Evolutionary conservation across 2,329 filamentous ascomycete species (phyloP), one percentile per base, ranked within the genome.

Genomic region (Sclerotinia minor): DNA sequence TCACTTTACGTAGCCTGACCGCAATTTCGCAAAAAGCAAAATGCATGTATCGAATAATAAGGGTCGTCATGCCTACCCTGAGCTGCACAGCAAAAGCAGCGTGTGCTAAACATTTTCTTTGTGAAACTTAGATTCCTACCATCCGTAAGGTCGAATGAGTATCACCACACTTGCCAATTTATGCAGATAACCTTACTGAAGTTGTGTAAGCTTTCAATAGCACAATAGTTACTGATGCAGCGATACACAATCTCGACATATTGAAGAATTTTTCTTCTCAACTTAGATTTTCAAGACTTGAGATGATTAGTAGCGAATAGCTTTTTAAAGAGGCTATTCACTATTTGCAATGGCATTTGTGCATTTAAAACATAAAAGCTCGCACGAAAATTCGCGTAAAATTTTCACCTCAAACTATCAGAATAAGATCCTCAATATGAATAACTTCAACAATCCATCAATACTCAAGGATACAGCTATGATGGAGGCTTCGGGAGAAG

Each of bases 311-410:
- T 24, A 44, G 29, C 5, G 9, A 29, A 50, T 60, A 17, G 6
- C 11, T 26, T 19, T 11, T 19, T 1, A 26, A 38, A 50, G 64
- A 44, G 54, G 54, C 54, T 66, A 54, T 49, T 17, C 6, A 29
- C 29, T 15, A 6, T 41, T 15, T 50, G 54, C 5, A 21, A 54
- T 60, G 17, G 11, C 7, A 8, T 29, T 24, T 3, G 2, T 24
- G 32, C 4, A 9, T n/a, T 38, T 41, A 26, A 24, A 50, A 35
- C 17, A 64, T 64, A 64, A 65, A 45, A 57, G 24, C 26, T 65
- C 38, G n/a, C n/a, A n/a, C n/a, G n/a, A n/a, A n/a, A n/a, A n/a
- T n/a, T n/a, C n/a, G n/a, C n/a, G n/a, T n/a, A n/a, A n/a, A n/a
- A n/a, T n/a, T n/a, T n/a, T n/a, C n/a, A n/a, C n/a, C n/a, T n/a